A percentile compares a stretch with the other conserved stretches of the same genome.
Evolutionary conservation across 176 grass and related monocot species (phyloP).

Genomic region (Pharus latifolius): DNA sequence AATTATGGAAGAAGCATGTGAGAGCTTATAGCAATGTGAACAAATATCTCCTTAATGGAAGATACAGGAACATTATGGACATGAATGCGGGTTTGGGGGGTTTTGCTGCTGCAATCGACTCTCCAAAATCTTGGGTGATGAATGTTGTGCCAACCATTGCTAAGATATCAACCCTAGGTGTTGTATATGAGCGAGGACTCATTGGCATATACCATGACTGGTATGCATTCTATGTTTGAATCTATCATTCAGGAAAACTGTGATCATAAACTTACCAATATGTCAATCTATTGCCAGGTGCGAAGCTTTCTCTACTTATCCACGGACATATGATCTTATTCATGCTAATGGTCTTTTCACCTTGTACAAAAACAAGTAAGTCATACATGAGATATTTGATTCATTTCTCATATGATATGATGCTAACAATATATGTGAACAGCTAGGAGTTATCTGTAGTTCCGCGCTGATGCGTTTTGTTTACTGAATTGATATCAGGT

Average conservation of each 20-base stretch:
- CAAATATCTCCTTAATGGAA: constrained; percentile 62
- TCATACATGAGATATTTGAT: background rate
- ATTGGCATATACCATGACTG: constrained; percentile 94
- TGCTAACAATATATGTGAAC: background rate
- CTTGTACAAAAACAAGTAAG: constrained; percentile 69
- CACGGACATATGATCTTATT: constrained; percentile 82
- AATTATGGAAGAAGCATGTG: constrained; percentile 74
- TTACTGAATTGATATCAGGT: constrained; percentile 27
- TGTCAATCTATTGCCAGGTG: constrained; percentile 37
- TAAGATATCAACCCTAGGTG: constrained; percentile 47
- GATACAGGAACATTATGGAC: constrained; percentile 91
- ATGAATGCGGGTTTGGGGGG: constrained; percentile 82
- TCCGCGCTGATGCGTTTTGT: background rate
- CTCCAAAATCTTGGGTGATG: constrained; percentile 81
- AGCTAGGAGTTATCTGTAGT: background rate
- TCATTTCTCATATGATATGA: too few species aligned
- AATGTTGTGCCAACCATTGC: constrained; percentile 69
- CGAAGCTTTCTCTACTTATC: constrained; percentile 88
- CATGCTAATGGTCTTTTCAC: constrained; percentile 69
- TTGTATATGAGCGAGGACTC: constrained; percentile 75
- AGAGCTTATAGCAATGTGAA: constrained; percentile 73
- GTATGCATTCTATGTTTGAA: constrained; percentile 24
- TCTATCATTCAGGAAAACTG: background rate
- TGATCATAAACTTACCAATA: background rate
- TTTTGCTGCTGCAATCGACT: constrained; percentile 67